Conservation (phyloP, 1,284 basidiomycete species). For the Schizophyllum amplum region DNA sequence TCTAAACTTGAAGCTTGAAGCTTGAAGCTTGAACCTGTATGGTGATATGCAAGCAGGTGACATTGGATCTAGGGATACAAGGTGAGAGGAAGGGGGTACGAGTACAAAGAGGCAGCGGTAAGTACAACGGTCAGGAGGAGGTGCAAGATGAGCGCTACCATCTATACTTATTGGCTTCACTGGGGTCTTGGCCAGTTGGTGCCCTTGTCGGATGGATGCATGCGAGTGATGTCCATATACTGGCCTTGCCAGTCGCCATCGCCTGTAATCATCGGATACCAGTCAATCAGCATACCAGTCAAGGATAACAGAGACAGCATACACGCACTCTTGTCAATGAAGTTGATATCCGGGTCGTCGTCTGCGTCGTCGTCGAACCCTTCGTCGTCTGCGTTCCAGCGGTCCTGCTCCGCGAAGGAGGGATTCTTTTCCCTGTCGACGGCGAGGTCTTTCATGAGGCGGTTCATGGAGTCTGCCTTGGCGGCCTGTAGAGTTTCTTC, state of each 20-base stretch:
- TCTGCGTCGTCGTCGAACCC: constrained; percentile 36
- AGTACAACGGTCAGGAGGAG: too few species aligned
- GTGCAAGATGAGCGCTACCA: too few species aligned
- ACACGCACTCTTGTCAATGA: constrained; percentile 60
- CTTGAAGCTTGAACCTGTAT: too few species aligned
- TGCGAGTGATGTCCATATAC: constrained; percentile 59
- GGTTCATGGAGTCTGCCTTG: constrained; percentile 74
- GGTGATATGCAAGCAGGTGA: too few species aligned
- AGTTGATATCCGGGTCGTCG: constrained; percentile 53
- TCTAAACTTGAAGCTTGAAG: too few species aligned
- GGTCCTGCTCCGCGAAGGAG: constrained; percentile 37
- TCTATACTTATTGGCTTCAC: too few species aligned
- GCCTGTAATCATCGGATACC: constrained; percentile 27
- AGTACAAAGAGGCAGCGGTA: too few species aligned
- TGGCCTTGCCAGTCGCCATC: constrained; percentile 62
- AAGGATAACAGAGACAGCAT: constrained; percentile 1
- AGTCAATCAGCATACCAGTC: not conserved
- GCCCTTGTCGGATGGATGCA: constrained; percentile 1
- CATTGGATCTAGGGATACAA: too few species aligned
- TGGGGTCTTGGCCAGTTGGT: not conserved
- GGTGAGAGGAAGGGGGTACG: too few species aligned
- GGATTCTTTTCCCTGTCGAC: constrained; percentile 60
- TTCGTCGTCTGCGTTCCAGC: constrained; percentile 52
- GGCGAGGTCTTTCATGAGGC: constrained; percentile 82
- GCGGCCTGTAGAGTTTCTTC: constrained; percentile 60